Evolutionary conservation across 306 rosid genomes (phyloP).

Genomic region (Spatholobus suberectus): DNA sequence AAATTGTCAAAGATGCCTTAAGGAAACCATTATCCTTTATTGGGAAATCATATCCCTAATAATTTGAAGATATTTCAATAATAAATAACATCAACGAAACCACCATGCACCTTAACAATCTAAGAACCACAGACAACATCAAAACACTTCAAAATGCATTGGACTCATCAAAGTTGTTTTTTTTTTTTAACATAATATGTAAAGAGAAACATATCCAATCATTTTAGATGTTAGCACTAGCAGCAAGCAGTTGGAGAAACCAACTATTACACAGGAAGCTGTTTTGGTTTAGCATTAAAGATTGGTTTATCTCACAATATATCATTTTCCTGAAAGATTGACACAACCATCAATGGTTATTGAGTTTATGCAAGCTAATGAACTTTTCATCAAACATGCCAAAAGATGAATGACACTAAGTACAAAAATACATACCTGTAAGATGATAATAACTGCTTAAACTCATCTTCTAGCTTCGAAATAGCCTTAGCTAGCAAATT

Average conservation of each 20-base stretch:
- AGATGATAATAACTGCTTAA: conserved; percentile 70
- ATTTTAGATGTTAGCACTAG: not conserved
- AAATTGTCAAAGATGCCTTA: conserved; percentile 3
- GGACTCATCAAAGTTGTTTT: not conserved
- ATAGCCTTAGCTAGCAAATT: conserved; percentile 78
- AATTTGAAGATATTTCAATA: conserved; percentile 9
- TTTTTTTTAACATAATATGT: not conserved
- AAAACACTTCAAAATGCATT: conserved; percentile 13
- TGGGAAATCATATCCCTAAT: not conserved
- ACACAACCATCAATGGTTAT: conserved; percentile 4
- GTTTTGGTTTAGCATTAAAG: conserved; percentile 8
- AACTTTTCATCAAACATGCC: conserved; percentile 21
- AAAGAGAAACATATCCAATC: not conserved
- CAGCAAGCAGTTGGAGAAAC: conserved; percentile 6
- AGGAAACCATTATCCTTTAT: conserved; percentile 28
- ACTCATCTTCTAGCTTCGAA: conserved; percentile 91
- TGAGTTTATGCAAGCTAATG: conserved; percentile 27
- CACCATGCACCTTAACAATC: conserved; percentile 10
- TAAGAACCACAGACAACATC: conserved; percentile 1
- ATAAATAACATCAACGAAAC: conserved; percentile 26
- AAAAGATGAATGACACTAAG: conserved; percentile 34
- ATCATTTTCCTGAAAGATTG: conserved; percentile 12
- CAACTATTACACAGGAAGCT: not conserved
- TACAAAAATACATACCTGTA: conserved; percentile 71
- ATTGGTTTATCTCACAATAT: not conserved